phyloP scores from a whole-genome alignment of 805 yeast genomes.

The Limtongia smithiae region DNA sequence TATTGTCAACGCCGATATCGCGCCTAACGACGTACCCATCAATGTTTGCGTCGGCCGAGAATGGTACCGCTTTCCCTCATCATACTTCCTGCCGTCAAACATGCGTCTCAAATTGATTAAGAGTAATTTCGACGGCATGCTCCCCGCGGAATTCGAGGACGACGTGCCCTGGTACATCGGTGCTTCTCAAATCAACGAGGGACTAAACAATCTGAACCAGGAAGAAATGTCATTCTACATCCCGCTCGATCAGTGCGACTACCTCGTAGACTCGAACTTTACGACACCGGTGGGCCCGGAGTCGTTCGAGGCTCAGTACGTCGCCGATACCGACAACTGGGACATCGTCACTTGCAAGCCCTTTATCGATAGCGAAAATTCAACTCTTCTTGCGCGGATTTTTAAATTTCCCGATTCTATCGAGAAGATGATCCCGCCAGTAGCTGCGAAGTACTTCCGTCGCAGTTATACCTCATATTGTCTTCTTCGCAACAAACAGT shows the following conservation, averaged over 20 bases:
- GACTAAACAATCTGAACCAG: constrained; percentile 72
- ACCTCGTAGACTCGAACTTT: constrained; percentile 52
- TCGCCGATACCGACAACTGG: constrained; percentile 20
- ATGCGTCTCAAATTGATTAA: constrained; percentile 63
- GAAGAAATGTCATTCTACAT: constrained; percentile 60
- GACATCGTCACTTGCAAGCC: constrained; percentile 6
- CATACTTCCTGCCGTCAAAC: constrained; percentile 69
- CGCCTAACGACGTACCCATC: constrained; percentile 31
- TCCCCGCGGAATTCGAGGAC: constrained; percentile 83
- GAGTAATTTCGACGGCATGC: constrained; percentile 78
- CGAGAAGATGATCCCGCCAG: constrained; percentile 11
- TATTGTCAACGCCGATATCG: background rate
- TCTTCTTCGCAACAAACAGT: too few relatives aligned
- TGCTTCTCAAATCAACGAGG: constrained; percentile 47
- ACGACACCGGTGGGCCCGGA: constrained; percentile 9
- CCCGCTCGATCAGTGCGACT: constrained; percentile 53
- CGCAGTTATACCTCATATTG: constrained; percentile 19
- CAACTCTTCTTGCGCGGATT: constrained; percentile 18
- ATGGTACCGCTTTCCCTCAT: constrained; percentile 90
- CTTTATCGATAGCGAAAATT: constrained; percentile 16
- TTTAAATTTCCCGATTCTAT: constrained; percentile 17
- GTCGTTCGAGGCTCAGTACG: constrained; percentile 11
- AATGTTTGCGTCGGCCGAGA: constrained; percentile 90
- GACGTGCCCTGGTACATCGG: constrained; percentile 34
- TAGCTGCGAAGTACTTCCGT: constrained; percentile 2